A percentile compares a stretch with the other conserved stretches of the same genome.
Conservation (phyloP, 257 asterid genomes). For the Primulina huaijiensis region DNA sequence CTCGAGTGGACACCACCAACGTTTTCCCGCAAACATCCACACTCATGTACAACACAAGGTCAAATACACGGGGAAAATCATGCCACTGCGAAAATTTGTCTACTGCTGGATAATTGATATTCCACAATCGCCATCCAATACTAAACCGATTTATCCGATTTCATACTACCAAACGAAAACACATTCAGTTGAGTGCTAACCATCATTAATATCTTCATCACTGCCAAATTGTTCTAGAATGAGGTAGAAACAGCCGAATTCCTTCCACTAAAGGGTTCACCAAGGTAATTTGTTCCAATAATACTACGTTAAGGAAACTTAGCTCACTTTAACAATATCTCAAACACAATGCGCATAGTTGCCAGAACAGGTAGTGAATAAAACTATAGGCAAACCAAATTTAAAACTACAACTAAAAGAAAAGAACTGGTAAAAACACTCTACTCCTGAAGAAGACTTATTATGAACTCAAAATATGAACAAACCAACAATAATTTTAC, state of each 20-base stretch:
- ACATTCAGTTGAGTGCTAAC: background rate
- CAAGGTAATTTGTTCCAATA: background rate
- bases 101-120: slow-evolving; percentile 43
- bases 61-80: slow-evolving; percentile 70
- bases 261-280: slow-evolving; percentile 6
- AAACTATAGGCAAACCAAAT: slow-evolving; percentile 46
- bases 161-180: slow-evolving; percentile 33
- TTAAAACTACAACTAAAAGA: slow-evolving; percentile 47
- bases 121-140: slow-evolving; percentile 37
- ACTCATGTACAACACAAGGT: slow-evolving; percentile 81
- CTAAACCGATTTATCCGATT: slow-evolving; percentile 40
- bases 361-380: slow-evolving; percentile 39
- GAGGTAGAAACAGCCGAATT: background rate
- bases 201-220: slow-evolving; percentile 24
- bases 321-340: slow-evolving; percentile 24
- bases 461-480: slow-evolving; percentile 46
- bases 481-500: slow-evolving; percentile 39
- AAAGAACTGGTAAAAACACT: slow-evolving; percentile 33
- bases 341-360: slow-evolving; percentile 40
- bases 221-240: slow-evolving; percentile 7
- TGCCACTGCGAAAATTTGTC: slow-evolving; percentile 59
- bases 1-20: slow-evolving; percentile 42
- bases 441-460: slow-evolving; percentile 54
- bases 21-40: slow-evolving; percentile 48
- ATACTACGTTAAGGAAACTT: slow-evolving; percentile 7